phyloP scores from a whole-genome alignment of 371 early-diverging fungal genomes.

The Syncephalis plumigaleata region DNA sequence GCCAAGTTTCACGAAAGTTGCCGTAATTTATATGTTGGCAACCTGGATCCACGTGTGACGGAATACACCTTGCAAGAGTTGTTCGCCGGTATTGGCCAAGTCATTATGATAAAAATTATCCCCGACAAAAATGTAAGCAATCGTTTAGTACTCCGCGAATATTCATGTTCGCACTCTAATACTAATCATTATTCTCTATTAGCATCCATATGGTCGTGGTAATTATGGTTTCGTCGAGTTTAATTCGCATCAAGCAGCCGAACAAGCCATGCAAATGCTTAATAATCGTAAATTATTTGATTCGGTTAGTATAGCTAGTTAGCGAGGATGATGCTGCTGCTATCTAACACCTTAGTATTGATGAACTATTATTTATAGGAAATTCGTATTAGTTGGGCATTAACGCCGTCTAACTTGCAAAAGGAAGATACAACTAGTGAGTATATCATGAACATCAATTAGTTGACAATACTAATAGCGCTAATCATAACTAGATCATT shows the following conservation, averaged over 20 bases:
- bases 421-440: slow-evolving; percentile 42
- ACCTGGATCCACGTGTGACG: slow-evolving; percentile 69
- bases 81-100: slow-evolving; percentile 49
- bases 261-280: slow-evolving; percentile 49
- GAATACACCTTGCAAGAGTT: slow-evolving; percentile 57
- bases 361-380: slow-evolving; percentile 25
- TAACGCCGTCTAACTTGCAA: slow-evolving; percentile 24
- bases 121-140: slow-evolving; percentile 55
- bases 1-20: slow-evolving; percentile 15
- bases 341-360: not conserved
- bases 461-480: not conserved
- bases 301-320: slow-evolving; percentile 25
- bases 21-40: slow-evolving; percentile 69
- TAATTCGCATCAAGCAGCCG: slow-evolving; percentile 50
- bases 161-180: no score
- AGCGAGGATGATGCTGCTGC: slow-evolving; percentile 1
- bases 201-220: slow-evolving; percentile 28
- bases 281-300: slow-evolving; percentile 53
- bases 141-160: not conserved
- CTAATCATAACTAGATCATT: slow-evolving; percentile 26
- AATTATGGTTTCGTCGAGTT: slow-evolving; percentile 90
- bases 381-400: slow-evolving; percentile 76
- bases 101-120: slow-evolving; percentile 60
- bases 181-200: slow-evolving; percentile 1
- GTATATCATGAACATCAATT: slow-evolving; percentile 1